These are phyloP conservation scores for Talaromyces pinophilus DNA, from an alignment of 2,329 filamentous ascomycete species.

Conservation along the genomic window DNA sequence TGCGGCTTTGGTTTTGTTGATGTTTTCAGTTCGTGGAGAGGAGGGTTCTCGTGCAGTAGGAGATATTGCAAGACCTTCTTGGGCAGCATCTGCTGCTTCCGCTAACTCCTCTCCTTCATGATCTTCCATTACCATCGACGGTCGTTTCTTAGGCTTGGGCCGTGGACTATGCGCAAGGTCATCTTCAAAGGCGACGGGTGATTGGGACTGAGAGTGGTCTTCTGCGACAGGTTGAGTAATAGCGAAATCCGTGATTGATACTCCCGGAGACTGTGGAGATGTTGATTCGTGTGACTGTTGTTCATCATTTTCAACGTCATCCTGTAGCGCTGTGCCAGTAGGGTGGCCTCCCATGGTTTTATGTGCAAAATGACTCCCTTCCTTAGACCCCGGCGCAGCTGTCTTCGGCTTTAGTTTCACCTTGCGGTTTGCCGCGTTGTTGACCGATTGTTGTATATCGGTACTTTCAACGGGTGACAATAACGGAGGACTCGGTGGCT, in stretches of 20 bases:
- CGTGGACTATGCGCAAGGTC: conserved; percentile 27
- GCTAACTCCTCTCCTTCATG: conserved; percentile 38
- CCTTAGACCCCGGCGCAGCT: conserved; percentile 29
- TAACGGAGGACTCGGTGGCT: conserved; percentile 27
- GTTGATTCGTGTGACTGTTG: background rate
- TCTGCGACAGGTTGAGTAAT: background rate
- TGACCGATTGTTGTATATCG: conserved; percentile 26
- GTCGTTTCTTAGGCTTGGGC: conserved; percentile 37
- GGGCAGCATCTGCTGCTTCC: conserved; percentile 19
- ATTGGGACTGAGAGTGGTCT: background rate
- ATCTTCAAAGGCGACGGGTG: background rate
- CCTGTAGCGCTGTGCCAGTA: conserved; percentile 27
- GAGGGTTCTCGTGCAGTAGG: background rate
- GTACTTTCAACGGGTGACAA: conserved; percentile 29
- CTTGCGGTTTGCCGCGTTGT: conserved; percentile 32
- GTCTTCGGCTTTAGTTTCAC: conserved; percentile 32
- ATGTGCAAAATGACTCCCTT: conserved; percentile 32
- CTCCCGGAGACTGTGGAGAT: background rate
- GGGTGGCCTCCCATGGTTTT: conserved; percentile 33
- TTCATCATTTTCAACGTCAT: background rate
- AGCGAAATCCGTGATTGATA: background rate
- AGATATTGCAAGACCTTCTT: background rate
- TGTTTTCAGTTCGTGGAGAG: background rate
- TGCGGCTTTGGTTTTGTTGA: background rate
- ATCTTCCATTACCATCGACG: conserved; percentile 46